Base-by-base conservation (phyloP, 805 yeast species). In the Pichia heedii region DNA sequence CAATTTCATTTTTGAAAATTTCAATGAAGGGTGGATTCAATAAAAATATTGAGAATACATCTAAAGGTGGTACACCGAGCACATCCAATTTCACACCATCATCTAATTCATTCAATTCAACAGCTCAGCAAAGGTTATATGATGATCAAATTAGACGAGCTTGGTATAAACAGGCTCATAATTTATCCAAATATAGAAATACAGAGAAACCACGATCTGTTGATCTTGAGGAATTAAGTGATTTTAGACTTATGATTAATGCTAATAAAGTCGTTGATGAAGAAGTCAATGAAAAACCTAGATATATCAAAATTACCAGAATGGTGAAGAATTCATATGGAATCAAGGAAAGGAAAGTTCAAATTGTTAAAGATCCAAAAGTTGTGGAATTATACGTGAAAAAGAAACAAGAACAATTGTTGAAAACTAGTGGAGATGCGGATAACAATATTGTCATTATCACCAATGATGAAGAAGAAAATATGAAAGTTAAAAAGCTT, bases 11-110 rank as follows among this genome's bases (percentile, higher is more conserved):
- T 51, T 69, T 89, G 53, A 75, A 89, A 51, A 84, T 96, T 0
- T 86, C 97, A 0, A 94, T 90, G 86, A 93, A 90, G 62, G 96
- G 95, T 56, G 95, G 96, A 2, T 90, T 90, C 62, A 57, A 61
- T 29, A 57, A 52, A 35, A 56, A 50, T 41, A 48, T 51, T 16
- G 58, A 50, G 22, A 47, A 48, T 20, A 52, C 51, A 13, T 43
- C 46, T 2, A 44, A 40, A 18, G 35, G 38, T 9, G 34, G 44
- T 13, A 44, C 47, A 19, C 47, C 47, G 16, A 46, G 50, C 6
- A 43, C 49, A 2, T 44, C 43, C 1, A 39, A 53, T 9, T 47
- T 60, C 1, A 53, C 58, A 2, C 49, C 50, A n/a, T 36, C 45
- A 10, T 74, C 75, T 27, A 79, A 83, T 0, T 90, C 84, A 43